These are phyloP conservation scores for Linum lewisii DNA, from an alignment of 345 rosid genomes.

Conservation along the genomic window DNA sequence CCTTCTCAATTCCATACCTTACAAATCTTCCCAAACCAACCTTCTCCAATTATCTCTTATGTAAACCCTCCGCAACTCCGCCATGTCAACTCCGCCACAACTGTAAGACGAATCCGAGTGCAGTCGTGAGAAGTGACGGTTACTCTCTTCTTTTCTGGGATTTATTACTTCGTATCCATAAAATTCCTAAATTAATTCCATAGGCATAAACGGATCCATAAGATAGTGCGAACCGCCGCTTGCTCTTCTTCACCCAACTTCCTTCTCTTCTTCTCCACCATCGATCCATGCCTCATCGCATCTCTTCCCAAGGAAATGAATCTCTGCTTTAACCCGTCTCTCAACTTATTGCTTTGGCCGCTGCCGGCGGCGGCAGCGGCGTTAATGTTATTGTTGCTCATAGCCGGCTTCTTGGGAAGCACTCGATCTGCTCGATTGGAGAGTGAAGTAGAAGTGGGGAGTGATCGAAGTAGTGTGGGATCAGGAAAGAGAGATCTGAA, in stretches of 20 bases:
- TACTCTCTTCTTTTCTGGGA: neutral
- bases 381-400: slow-evolving; percentile 3
- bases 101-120: too few relatives aligned
- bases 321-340: slow-evolving; percentile 57
- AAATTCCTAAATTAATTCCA: neutral
- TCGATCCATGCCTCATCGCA: slow-evolving; percentile 51
- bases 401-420: slow-evolving; percentile 16
- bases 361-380: slow-evolving; percentile 6
- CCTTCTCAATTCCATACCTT: too few relatives aligned
- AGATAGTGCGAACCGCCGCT: slow-evolving; percentile 82
- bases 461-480: neutral
- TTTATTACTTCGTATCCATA: neutral
- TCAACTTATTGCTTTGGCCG: slow-evolving; percentile 14
- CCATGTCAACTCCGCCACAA: too few relatives aligned
- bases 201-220: slow-evolving; percentile 66
- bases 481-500: neutral
- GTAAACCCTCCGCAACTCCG: too few relatives aligned
- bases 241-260: slow-evolving; percentile 81
- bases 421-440: neutral
- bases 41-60: too few relatives aligned
- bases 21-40: too few relatives aligned
- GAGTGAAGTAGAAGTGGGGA: neutral
- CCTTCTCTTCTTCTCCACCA: slow-evolving; percentile 41
- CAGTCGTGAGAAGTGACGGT: too few relatives aligned
- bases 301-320: slow-evolving; percentile 53